phyloP scores from a whole-genome alignment of 2,329 filamentous ascomycete species.

The Claviceps quebecensis region DNA sequence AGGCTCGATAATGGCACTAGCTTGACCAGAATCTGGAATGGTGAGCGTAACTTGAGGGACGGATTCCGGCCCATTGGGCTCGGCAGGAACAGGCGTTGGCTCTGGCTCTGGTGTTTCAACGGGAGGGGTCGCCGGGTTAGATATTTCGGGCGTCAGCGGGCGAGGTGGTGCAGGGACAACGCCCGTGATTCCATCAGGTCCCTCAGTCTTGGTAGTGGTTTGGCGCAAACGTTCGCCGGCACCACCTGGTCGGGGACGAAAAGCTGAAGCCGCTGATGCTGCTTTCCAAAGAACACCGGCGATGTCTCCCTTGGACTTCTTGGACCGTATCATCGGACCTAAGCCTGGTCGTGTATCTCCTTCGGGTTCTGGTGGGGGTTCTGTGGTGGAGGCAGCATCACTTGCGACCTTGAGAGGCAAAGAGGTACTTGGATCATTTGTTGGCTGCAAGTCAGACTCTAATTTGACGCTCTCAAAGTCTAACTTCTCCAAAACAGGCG shows the following conservation, averaged over 20 bases:
- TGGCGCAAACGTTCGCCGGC: constrained; percentile 66
- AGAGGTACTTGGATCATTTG: constrained; percentile 11
- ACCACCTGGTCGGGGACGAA: constrained; percentile 79
- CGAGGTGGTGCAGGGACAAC: constrained; percentile 68
- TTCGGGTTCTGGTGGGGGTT: constrained; percentile 9
- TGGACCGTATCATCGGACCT: constrained; percentile 81
- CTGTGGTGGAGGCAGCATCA: constrained; percentile 12
- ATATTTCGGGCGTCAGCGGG: constrained; percentile 18
- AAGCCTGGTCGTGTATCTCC: constrained; percentile 55
- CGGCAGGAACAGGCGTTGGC: background rate
- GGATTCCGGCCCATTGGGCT: background rate
- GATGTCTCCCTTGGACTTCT: constrained; percentile 57
- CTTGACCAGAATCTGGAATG: constrained; percentile 28
- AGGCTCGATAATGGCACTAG: constrained; percentile 22
- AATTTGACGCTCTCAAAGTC: constrained; percentile 5
- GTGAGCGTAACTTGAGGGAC: constrained; percentile 48
- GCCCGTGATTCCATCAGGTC: constrained; percentile 77
- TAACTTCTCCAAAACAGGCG: constrained; percentile 6
- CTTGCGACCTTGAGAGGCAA: constrained; percentile 14
- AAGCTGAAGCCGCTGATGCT: constrained; percentile 38
- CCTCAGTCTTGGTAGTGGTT: constrained; percentile 44
- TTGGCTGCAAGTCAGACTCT: constrained; percentile 5
- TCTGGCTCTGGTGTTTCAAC: background rate
- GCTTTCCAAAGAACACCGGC: constrained; percentile 69
- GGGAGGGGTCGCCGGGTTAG: constrained; percentile 13